phyloP scores from a whole-genome alignment of 495 filamentous ascomycete genomes.

The Hypoxylon perforatum region DNA sequence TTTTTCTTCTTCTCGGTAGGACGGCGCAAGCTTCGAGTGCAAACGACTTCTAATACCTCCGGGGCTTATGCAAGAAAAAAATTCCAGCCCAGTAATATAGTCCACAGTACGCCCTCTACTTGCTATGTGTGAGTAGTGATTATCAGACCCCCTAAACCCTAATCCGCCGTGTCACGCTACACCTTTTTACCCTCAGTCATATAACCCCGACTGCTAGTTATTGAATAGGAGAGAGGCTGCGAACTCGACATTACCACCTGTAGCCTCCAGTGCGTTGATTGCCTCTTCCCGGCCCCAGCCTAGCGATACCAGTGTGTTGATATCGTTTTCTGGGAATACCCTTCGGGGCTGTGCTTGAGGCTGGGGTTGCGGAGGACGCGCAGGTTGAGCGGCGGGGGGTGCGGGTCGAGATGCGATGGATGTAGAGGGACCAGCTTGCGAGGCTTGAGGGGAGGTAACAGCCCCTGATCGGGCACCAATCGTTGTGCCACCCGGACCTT shows the following conservation, averaged over 20 bases:
- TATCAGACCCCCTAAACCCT: slow-evolving; percentile 1
- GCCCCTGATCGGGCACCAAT: slow-evolving; percentile 88
- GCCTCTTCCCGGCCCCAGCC: slow-evolving; percentile 84
- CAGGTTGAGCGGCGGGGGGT: slow-evolving; percentile 48
- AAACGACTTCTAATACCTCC: slow-evolving; percentile 24
- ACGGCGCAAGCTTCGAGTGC: not conserved
- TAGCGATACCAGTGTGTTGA: slow-evolving; percentile 79
- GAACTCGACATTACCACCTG: slow-evolving; percentile 84
- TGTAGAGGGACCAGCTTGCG: slow-evolving; percentile 46
- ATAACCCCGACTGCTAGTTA: slow-evolving; percentile 37
- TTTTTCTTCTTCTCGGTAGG: not conserved
- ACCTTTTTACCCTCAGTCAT: slow-evolving; percentile 13
- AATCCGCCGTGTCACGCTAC: slow-evolving; percentile 14
- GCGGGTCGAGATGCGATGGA: slow-evolving; percentile 44
- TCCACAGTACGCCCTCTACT: slow-evolving; percentile 29
- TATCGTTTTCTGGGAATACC: slow-evolving; percentile 67
- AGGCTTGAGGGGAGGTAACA: slow-evolving; percentile 67
- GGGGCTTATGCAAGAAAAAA: slow-evolving; percentile 23
- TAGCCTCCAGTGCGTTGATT: slow-evolving; percentile 81
- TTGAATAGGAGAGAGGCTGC: slow-evolving; percentile 87
- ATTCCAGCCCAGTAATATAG: slow-evolving; percentile 2
- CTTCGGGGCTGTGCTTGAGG: slow-evolving; percentile 40
- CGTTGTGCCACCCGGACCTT: slow-evolving; percentile 84
- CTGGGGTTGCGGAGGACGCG: slow-evolving; percentile 45
- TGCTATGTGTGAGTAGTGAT: slow-evolving; percentile 10